Base-by-base conservation (phyloP, 78 protist species). In the Chrysochromulina tobinii region DNA sequence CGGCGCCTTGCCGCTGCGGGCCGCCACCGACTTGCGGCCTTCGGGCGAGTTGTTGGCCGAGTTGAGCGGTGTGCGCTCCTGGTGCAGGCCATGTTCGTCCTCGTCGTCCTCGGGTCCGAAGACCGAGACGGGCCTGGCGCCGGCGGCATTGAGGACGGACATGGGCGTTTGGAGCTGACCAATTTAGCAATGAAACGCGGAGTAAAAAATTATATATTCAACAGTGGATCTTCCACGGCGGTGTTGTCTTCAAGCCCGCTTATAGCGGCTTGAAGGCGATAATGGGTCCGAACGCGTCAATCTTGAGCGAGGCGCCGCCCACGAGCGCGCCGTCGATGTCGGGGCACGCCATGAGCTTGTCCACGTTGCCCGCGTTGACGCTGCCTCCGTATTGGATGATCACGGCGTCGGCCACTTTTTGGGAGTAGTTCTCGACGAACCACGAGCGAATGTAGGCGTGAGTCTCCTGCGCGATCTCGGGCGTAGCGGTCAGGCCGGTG, bases 311-410 rank as follows among this genome's bases (percentile, higher is more conserved):
- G 2, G 99, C 99, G 66, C 99, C 99, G 73, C 99, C 99, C 61
- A 99, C 99, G 6, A 99, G 96, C 97, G 98, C 98, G 17, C 99
- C 99, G 91, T 99, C 99, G 69, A 99, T 91, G 92, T 99, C 99
- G 18, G 89, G 83, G 87, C 85, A 68, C 38, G 79, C 68, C 68
- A 81, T 66, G 57, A 90, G 69, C 5, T 50, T 96, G 18, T 21
- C 81, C 67, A 94, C 73, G 95, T 98, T 98, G 81, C 57, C 81
- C 8, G 96, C 95, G 9, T 51, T 92, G 85, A 98, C 99, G 0
- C 98, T 95, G 50, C 99, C 97, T 21, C 99, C 99, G 92, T 99
- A 99, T 88, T 98, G 89, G 93, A 99, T 98, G 73, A 98, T 88
- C 18, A 91, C 61, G 17, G 61, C 20, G 6, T 14, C 87, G 0